A percentile compares a stretch with the other conserved stretches of the same genome.
These are phyloP conservation scores for Bipolaris gigantea DNA, from an alignment of 2,329 filamentous ascomycete genomes.

Conservation along the genomic window DNA sequence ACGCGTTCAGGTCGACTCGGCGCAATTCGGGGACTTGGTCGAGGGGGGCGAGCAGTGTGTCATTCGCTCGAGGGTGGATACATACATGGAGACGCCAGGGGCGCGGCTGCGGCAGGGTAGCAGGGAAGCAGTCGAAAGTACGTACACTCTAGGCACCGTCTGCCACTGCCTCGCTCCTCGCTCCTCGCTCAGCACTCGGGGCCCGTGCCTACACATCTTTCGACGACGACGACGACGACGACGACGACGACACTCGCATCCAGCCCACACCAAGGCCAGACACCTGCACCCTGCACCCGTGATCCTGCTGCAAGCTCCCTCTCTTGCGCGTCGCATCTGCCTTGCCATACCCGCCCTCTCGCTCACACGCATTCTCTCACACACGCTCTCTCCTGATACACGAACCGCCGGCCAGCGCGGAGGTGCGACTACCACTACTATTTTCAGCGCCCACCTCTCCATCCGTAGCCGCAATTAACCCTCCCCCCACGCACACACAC, in stretches of 20 bases:
- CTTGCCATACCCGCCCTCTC: background rate
- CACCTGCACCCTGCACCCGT: conserved; percentile 6
- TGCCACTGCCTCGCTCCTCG: no score
- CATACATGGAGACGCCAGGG: conserved; percentile 10
- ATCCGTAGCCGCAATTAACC: conserved; percentile 11
- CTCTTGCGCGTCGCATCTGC: background rate
- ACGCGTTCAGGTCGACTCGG: background rate
- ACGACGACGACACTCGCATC: conserved; percentile 8
- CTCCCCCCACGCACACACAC: conserved; percentile 2
- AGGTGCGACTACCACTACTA: background rate
- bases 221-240: conserved; percentile 9
- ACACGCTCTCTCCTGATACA: background rate
- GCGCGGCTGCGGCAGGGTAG: conserved; percentile 13
- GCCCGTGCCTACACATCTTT: conserved; percentile 16
- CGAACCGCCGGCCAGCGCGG: conserved; percentile 13
- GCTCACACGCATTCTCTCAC: background rate
- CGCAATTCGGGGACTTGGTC: background rate
- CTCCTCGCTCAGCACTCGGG: conserved; percentile 3
- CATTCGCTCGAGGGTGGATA: conserved; percentile 6
- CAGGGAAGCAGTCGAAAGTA: background rate
- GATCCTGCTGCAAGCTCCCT: background rate
- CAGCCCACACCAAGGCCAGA: conserved; percentile 2
- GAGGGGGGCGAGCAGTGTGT: background rate
- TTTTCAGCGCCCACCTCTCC: conserved; percentile 1
- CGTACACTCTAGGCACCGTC: conserved; percentile 9